Percentiles rank a stretch among this genome's conserved stretches.
Conservation (phyloP, 441 rosid species). For the Lepidium campestre region DNA sequence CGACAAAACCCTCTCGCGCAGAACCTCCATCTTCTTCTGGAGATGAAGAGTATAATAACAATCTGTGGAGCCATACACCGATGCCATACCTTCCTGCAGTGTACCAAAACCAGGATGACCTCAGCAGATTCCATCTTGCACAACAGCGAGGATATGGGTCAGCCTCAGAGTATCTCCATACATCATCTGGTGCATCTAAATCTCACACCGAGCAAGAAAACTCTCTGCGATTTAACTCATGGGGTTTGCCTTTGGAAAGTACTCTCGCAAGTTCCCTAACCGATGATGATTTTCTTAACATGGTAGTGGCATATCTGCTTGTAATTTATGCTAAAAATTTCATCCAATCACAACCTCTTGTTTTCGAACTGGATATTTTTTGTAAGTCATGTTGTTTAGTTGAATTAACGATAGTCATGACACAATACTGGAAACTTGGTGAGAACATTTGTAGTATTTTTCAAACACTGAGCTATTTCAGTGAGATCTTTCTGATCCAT, state of each 20-base stretch:
- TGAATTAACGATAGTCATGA: conserved; percentile 1
- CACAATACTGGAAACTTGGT: conserved; percentile 17
- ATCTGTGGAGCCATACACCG: conserved; percentile 50
- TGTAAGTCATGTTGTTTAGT: conserved; percentile 19
- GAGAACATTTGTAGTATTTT: conserved; percentile 15
- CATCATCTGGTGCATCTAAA: conserved; percentile 39
- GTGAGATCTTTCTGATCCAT: neutral
- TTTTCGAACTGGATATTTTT: conserved; percentile 4
- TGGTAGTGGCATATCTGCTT: conserved; percentile 53
- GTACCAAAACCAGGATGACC: conserved; percentile 56
- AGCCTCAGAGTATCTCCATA: conserved; percentile 32
- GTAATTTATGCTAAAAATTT: conserved; percentile 15
- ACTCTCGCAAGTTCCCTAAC: conserved; percentile 75
- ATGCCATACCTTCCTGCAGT: conserved; percentile 43
- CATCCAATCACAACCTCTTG: neutral
- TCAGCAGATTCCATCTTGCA: conserved; percentile 45
- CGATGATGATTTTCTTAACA: conserved; percentile 88
- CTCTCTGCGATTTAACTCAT: conserved; percentile 52
- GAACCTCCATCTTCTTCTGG: conserved; percentile 53
- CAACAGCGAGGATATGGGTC: conserved; percentile 41
- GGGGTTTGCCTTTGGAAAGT: conserved; percentile 78
- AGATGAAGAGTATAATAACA: conserved; percentile 49
- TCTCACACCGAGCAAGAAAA: conserved; percentile 35
- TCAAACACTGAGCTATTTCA: conserved; percentile 3
- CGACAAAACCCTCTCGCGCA: conserved; percentile 43